These are phyloP conservation scores for Luvunga scandens DNA, from an alignment of 345 rosid genomes.

Conservation along the genomic window DNA sequence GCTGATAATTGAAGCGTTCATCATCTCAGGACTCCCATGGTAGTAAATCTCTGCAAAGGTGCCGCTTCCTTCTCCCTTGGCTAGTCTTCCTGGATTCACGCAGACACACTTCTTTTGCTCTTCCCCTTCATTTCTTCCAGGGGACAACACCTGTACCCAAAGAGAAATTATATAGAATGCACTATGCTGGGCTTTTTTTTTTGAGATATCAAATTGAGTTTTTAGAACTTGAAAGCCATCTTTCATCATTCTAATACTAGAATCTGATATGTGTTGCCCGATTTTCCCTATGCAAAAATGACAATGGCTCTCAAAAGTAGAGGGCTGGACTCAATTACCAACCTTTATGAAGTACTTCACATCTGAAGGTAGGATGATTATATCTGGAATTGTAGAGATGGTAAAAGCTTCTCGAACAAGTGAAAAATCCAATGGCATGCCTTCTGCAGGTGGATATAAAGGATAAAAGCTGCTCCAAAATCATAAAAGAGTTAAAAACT, in stretches of 20 bases:
- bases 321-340: constrained; percentile 1
- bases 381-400: constrained; percentile 56
- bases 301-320: not conserved
- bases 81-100: constrained; percentile 82
- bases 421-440: constrained; percentile 71
- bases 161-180: not conserved
- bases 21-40: constrained; percentile 51
- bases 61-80: constrained; percentile 88
- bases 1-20: constrained; percentile 62
- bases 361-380: constrained; percentile 83
- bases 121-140: constrained; percentile 54
- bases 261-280: not conserved
- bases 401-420: constrained; percentile 66
- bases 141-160: constrained; percentile 48
- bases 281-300: not conserved
- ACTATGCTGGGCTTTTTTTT: not conserved
- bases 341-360: constrained; percentile 82
- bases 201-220: not conserved
- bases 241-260: not conserved
- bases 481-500: not conserved
- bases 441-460: constrained; percentile 79
- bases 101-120: constrained; percentile 62
- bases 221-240: not conserved
- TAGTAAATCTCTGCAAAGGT: constrained; percentile 76
- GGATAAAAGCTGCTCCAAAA: constrained; percentile 73